Evolutionary conservation across 1,139 yeast genomes (phyloP).

Genomic region (Diutina neorugosa): DNA sequence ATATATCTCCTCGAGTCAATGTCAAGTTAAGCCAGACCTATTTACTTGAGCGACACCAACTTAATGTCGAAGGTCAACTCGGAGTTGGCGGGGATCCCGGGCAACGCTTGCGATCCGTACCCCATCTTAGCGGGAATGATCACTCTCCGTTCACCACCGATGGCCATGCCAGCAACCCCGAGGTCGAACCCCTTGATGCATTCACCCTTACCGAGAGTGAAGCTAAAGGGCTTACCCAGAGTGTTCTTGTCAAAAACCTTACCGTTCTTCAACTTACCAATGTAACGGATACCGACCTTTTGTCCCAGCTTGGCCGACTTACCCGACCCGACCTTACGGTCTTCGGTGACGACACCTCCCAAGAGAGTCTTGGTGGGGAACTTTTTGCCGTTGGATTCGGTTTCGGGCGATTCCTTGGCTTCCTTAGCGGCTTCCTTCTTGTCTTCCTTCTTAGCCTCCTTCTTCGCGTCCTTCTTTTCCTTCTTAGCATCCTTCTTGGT

Average conservation of each 20-base stretch:
- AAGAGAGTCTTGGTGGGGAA: slow-evolving; percentile 65
- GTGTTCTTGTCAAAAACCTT: slow-evolving; percentile 95
- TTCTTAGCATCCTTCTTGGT: slow-evolving; percentile 13
- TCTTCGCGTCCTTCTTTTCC: slow-evolving; percentile 13
- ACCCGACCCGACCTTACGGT: slow-evolving; percentile 82
- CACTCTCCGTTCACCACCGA: slow-evolving; percentile 98
- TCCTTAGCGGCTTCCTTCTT: slow-evolving; percentile 11
- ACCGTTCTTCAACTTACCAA: slow-evolving; percentile 94
- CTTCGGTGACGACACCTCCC: slow-evolving; percentile 92
- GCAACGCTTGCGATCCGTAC: slow-evolving; percentile 85
- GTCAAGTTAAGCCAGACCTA: no score
- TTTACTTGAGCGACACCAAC: slow-evolving; percentile 79
- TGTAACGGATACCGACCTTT: slow-evolving; percentile 92
- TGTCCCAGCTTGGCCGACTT: slow-evolving; percentile 79
- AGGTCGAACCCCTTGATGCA: slow-evolving; percentile 98
- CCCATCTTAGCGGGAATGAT: slow-evolving; percentile 94
- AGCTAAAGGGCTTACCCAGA: slow-evolving; percentile 88
- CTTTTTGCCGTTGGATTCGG: slow-evolving; percentile 22
- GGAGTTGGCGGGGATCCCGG: slow-evolving; percentile 96
- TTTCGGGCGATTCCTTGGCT: slow-evolving; percentile 18
- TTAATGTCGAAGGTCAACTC: slow-evolving; percentile 94
- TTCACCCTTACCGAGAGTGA: slow-evolving; percentile 92
- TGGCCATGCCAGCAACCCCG: slow-evolving; percentile 98
- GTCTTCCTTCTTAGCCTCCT: slow-evolving; percentile 16
- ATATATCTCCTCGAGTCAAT: no score